phyloP scores from a whole-genome alignment of 805 yeast genomes.

The Metschnikowia reukaufii region DNA sequence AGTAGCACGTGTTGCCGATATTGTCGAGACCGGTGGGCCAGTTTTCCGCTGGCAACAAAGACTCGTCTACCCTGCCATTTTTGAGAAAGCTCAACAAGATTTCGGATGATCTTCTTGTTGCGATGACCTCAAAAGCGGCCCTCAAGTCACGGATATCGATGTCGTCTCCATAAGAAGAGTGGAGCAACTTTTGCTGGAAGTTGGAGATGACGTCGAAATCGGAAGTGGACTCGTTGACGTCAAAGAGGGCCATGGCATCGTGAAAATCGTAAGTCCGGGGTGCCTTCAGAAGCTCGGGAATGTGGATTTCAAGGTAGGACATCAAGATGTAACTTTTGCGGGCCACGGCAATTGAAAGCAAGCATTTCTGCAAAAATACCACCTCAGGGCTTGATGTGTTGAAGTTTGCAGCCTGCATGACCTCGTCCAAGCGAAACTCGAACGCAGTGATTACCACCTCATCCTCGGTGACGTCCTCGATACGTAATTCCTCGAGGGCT shows the following conservation, averaged over 20 bases:
- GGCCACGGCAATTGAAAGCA: constrained; percentile 58
- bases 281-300: constrained; percentile 32
- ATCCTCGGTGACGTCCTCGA: constrained; percentile 47
- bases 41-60: constrained; percentile 56
- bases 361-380: constrained; percentile 49
- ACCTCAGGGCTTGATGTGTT: constrained; percentile 36
- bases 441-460: constrained; percentile 77
- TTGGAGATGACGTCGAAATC: constrained; percentile 57
- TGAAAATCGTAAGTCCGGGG: constrained; percentile 23
- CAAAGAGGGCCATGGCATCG: constrained; percentile 50
- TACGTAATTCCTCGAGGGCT: constrained; percentile 37
- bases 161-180: constrained; percentile 21
- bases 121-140: constrained; percentile 56
- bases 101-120: constrained; percentile 52
- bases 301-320: constrained; percentile 49
- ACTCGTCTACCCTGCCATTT: constrained; percentile 62
- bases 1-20: constrained; percentile 87
- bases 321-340: constrained; percentile 59
- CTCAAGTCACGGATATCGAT: constrained; percentile 58
- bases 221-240: constrained; percentile 48
- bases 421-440: constrained; percentile 60
- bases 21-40: constrained; percentile 94
- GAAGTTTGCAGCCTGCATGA: constrained; percentile 31
- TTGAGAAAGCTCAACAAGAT: constrained; percentile 55
- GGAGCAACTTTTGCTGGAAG: constrained; percentile 43